A percentile compares a stretch with the other conserved stretches of the same genome.
These are phyloP conservation scores for Nemania sp. DNA, from an alignment of 2,329 filamentous ascomycete genomes.

Conservation along the genomic window DNA sequence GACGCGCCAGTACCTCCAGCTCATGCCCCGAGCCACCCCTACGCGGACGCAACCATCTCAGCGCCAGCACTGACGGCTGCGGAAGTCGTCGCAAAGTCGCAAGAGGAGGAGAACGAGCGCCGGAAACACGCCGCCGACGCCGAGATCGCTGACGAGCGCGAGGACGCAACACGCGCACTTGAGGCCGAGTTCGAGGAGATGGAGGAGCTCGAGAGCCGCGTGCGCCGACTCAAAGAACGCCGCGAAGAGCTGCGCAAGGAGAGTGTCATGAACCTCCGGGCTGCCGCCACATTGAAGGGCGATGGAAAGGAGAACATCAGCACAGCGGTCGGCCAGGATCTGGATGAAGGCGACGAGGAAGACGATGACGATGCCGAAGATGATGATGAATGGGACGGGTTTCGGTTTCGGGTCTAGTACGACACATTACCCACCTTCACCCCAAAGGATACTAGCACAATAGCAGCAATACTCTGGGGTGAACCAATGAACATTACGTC, in stretches of 20 bases:
- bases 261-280: conserved; percentile 30
- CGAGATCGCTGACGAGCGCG: conserved; percentile 67
- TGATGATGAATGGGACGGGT: conserved; percentile 63
- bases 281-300: conserved; percentile 30
- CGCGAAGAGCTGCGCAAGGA: conserved; percentile 64
- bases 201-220: conserved; percentile 74
- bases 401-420: conserved; percentile 49
- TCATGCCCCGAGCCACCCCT: conserved; percentile 32
- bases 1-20: conserved; percentile 27
- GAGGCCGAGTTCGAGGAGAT: conserved; percentile 83
- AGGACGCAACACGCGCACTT: conserved; percentile 73
- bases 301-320: conserved; percentile 32
- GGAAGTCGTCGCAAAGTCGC: conserved; percentile 60
- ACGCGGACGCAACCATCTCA: conserved; percentile 63
- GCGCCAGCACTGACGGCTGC: conserved; percentile 69
- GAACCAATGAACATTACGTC: too few species aligned
- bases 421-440: too few species aligned
- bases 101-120: conserved; percentile 53
- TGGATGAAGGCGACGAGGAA: conserved; percentile 46
- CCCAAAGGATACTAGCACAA: too few species aligned
- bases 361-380: conserved; percentile 53
- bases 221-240: conserved; percentile 69
- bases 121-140: conserved; percentile 57
- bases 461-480: too few species aligned
- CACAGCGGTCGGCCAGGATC: conserved; percentile 41